Percentiles rank a stretch among this genome's conserved stretches.
phyloP scores from a whole-genome alignment of 768 basidiomycete genomes.

The Tulasnella sp. region DNA sequence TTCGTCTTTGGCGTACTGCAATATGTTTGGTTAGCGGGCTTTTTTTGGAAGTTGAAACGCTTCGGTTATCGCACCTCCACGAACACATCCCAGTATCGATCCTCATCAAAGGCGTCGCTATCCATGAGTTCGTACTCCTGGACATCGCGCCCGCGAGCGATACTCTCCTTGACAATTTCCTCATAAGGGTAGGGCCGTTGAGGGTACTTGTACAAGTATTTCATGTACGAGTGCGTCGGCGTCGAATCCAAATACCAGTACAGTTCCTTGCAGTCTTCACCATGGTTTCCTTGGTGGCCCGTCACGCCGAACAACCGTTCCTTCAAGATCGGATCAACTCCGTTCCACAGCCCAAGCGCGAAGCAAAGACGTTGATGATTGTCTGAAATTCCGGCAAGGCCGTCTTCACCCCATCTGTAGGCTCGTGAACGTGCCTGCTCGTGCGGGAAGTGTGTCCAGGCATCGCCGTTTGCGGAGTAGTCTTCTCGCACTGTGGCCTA shows the following conservation, averaged over 20 bases:
- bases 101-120: constrained; percentile 80
- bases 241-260: constrained; percentile 99
- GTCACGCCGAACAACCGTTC: constrained; percentile 95
- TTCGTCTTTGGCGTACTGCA: constrained; percentile 93
- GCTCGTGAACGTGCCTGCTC: constrained; percentile 87
- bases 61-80: constrained; percentile 60
- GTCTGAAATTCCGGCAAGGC: constrained; percentile 93
- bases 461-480: constrained; percentile 92
- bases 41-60: not conserved
- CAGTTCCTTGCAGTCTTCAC: constrained; percentile 97
- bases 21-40: constrained; percentile 10
- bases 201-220: constrained; percentile 98
- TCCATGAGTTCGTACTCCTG: constrained; percentile 90
- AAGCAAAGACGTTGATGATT: constrained; percentile 94
- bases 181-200: constrained; percentile 90
- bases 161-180: constrained; percentile 76
- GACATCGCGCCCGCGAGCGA: constrained; percentile 71
- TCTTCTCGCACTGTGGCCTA: constrained; percentile 98
- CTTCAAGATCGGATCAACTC: constrained; percentile 85
- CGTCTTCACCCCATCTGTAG: constrained; percentile 99
- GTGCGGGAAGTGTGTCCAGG: constrained; percentile 92
- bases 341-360: constrained; percentile 89
- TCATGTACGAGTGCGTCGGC: constrained; percentile 99
- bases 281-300: constrained; percentile 96
- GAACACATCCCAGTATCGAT: constrained; percentile 97